Percentiles rank a stretch among this genome's conserved stretches.
Evolutionary conservation across 192 early-diverging fungal species (phyloP).

Genomic region (Podila epigama): DNA sequence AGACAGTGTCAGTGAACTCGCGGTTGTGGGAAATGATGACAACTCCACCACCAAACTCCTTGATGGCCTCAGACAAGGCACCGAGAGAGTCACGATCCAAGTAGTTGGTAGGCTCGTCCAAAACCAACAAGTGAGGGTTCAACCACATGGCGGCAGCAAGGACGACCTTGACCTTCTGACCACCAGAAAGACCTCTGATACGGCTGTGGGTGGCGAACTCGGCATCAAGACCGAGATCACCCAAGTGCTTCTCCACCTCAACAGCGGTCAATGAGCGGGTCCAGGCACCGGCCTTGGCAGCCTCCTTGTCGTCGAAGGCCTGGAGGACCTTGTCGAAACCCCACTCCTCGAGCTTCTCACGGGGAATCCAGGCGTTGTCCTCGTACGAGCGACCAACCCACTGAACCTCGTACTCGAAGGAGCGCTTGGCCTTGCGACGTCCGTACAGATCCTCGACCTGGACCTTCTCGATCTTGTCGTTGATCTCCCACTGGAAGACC

Average conservation of each 20-base stretch:
- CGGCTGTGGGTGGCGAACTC: constrained; percentile 77
- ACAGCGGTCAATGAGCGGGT: constrained; percentile 74
- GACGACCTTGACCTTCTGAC: constrained; percentile 89
- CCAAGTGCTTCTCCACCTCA: constrained; percentile 76
- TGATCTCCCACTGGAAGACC: too few relatives aligned
- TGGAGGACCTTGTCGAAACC: constrained; percentile 82
- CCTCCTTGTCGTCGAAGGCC: constrained; percentile 59
- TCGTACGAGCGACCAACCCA: constrained; percentile 77
- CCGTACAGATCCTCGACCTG: constrained; percentile 62
- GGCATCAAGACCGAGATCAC: constrained; percentile 77
- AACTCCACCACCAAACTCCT: constrained; percentile 81
- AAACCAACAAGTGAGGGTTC: constrained; percentile 89
- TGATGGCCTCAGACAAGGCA: constrained; percentile 76
- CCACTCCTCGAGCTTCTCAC: constrained; percentile 71
- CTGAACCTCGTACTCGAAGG: constrained; percentile 71
- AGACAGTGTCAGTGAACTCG: constrained; percentile 79
- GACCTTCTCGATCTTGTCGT: too few relatives aligned
- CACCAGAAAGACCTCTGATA: constrained; percentile 76
- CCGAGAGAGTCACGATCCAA: constrained; percentile 70
- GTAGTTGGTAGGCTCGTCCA: constrained; percentile 87
- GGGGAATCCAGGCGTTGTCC: constrained; percentile 75
- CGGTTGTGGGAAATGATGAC: constrained; percentile 86
- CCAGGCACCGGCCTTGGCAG: constrained; percentile 76
- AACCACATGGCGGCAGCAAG: constrained; percentile 87
- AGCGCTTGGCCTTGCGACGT: constrained; percentile 75